Evolutionary conservation across 768 basidiomycete species (phyloP).

Genomic region (Phaeotremella skinneri): DNA sequence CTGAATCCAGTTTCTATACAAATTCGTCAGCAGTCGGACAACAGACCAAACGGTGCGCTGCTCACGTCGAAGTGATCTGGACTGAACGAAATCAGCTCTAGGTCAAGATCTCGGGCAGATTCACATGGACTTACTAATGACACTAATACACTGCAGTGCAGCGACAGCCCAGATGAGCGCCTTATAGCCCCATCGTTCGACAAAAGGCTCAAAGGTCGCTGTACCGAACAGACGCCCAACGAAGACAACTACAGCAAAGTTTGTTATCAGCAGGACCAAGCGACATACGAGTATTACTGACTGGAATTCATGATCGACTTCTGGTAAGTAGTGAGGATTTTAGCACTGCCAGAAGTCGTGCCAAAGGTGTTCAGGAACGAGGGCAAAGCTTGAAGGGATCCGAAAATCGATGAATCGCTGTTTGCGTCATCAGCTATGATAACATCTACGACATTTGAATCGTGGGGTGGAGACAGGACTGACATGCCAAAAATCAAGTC

Average conservation of each 20-base stretch:
- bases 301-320: constrained; percentile 2
- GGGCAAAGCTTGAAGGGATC: not conserved
- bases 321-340: constrained; percentile 1
- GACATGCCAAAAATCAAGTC: constrained; percentile 25
- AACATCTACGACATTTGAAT: not conserved
- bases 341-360: not conserved
- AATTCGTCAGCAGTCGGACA: too few relatives aligned
- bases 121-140: constrained; percentile 9
- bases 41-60: too few relatives aligned
- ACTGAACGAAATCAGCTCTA: not conserved
- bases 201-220: constrained; percentile 9
- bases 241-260: constrained; percentile 10
- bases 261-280: not conserved
- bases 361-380: not conserved
- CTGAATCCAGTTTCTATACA: constrained; percentile 3
- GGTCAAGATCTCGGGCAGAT: not conserved
- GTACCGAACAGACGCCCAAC: constrained; percentile 14
- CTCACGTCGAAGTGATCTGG: not conserved
- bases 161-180: not conserved
- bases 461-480: not conserved
- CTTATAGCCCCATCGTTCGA: constrained; percentile 15
- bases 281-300: not conserved
- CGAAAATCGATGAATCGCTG: constrained; percentile 2
- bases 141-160: constrained; percentile 4
- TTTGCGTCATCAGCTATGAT: not conserved